Evolutionary conservation across 2,329 filamentous ascomycete species (phyloP).

Genomic region (Fusarium algeriense): DNA sequence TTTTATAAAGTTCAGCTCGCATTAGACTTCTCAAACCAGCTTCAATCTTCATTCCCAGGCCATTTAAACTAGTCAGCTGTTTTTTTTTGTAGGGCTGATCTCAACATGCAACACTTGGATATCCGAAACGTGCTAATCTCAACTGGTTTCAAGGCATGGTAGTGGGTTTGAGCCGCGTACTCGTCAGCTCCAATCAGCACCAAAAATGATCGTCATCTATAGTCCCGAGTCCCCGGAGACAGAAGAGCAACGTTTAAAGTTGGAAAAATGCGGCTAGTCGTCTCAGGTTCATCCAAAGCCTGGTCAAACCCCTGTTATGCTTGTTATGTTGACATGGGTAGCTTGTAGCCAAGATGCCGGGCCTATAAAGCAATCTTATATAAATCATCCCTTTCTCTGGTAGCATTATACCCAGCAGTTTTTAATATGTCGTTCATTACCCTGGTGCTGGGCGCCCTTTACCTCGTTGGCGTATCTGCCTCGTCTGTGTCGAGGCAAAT

Average conservation of each 20-base stretch:
- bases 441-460: neutral
- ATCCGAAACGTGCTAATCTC: neutral
- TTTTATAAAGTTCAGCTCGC: neutral
- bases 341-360: neutral
- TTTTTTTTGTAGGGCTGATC: neutral
- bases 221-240: neutral
- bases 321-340: neutral
- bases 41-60: neutral
- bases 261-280: too few species aligned
- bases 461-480: neutral
- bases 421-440: slow-evolving; percentile 6
- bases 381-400: neutral
- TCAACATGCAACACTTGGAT: neutral
- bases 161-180: neutral
- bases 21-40: neutral
- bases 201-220: neutral
- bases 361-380: neutral
- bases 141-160: neutral
- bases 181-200: neutral
- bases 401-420: neutral
- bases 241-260: too few species aligned
- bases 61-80: neutral
- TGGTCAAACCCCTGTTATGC: neutral
- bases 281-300: too few species aligned
- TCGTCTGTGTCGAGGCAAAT: slow-evolving; percentile 27